These are phyloP conservation scores for Phytophthora pistaciae DNA, from an alignment of 352 stramenopile genomes.

Conservation along the genomic window DNA sequence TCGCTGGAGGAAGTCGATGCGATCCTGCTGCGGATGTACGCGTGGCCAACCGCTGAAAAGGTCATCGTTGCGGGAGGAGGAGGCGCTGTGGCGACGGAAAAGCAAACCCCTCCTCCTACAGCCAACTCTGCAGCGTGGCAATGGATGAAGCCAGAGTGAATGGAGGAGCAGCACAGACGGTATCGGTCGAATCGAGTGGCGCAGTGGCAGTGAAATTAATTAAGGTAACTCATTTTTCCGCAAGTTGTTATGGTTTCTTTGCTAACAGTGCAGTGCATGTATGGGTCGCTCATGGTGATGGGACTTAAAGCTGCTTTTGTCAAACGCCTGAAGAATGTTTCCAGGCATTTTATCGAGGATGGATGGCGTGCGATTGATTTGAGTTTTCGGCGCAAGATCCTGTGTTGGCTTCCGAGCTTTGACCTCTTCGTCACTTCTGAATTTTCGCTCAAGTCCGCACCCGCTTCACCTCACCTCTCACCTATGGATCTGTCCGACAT, in stretches of 20 bases:
- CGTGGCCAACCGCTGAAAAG: conserved; percentile 10
- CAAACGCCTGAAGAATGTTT: neutral
- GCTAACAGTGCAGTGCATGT: no score
- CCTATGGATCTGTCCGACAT: conserved; percentile 44
- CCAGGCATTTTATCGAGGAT: neutral
- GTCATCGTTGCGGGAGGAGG: neutral
- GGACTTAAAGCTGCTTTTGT: no score
- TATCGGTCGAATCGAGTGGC: no score
- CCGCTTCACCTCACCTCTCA: neutral
- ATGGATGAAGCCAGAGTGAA: conserved; percentile 23
- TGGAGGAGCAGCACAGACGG: no score
- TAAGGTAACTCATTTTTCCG: no score
- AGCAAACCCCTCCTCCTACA: neutral
- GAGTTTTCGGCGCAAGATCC: no score
- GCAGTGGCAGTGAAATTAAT: no score
- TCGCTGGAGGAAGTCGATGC: conserved; percentile 33
- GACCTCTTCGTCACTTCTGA: neutral
- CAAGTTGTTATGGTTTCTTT: no score
- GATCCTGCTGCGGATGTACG: conserved; percentile 34
- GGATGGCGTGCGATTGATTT: neutral
- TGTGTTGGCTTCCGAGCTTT: no score
- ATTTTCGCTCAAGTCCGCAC: neutral
- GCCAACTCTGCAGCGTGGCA: conserved; percentile 3
- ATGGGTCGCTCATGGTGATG: no score
- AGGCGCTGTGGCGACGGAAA: neutral